These are phyloP conservation scores for Alternaria longipes DNA, from an alignment of 2,329 filamentous ascomycete species.

Conservation along the genomic window DNA sequence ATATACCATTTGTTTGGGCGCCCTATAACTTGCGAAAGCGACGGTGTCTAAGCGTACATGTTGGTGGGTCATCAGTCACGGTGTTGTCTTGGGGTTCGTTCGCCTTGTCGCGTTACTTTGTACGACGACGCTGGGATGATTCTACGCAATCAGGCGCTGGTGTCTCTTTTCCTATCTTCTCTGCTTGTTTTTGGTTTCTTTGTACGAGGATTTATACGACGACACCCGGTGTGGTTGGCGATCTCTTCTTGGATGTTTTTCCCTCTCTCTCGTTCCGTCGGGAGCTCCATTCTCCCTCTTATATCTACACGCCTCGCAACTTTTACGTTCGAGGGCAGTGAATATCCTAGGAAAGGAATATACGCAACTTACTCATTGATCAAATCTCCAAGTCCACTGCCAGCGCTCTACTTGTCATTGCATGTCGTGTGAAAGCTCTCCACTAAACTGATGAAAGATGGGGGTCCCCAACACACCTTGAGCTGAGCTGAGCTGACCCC, in stretches of 20 bases:
- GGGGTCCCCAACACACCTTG: background rate
- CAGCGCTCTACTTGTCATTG: background rate
- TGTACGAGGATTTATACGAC: slow-evolving; percentile 48
- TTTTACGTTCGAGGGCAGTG: slow-evolving; percentile 45
- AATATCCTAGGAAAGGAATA: slow-evolving; percentile 44
- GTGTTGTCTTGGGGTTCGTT: slow-evolving; percentile 28
- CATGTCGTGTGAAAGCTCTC: background rate
- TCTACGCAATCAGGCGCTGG: slow-evolving; percentile 46
- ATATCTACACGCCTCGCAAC: slow-evolving; percentile 45
- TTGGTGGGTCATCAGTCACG: slow-evolving; percentile 27
- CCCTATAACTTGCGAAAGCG: slow-evolving; percentile 49
- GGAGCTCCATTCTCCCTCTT: slow-evolving; percentile 38
- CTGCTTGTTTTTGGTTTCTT: slow-evolving; percentile 31
- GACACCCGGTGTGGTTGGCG: slow-evolving; percentile 20
- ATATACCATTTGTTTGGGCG: slow-evolving; percentile 53
- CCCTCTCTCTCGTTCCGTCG: slow-evolving; percentile 8
- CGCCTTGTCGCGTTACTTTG: slow-evolving; percentile 40
- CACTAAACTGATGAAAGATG: background rate
- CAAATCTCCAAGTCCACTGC: no score
- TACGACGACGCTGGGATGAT: slow-evolving; percentile 52
- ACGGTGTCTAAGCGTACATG: slow-evolving; percentile 45
- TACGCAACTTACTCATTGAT: slow-evolving; percentile 32
- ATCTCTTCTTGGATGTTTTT: slow-evolving; percentile 46
- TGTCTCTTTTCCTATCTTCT: slow-evolving; percentile 15
- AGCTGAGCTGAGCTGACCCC: background rate